phyloP scores from a whole-genome alignment of 495 filamentous ascomycete species.

The Margaritispora aquatica region DNA sequence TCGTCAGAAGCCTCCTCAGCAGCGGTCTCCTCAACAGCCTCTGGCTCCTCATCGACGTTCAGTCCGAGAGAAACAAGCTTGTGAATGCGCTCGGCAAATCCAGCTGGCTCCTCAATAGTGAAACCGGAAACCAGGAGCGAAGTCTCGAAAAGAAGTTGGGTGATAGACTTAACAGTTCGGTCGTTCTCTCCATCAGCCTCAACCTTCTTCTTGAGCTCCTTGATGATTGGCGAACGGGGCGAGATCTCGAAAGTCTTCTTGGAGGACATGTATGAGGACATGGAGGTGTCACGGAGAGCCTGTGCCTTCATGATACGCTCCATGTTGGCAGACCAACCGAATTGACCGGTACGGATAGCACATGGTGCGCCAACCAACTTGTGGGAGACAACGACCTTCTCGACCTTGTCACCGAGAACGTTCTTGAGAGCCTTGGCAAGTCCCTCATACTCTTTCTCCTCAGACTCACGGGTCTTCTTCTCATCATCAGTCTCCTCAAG shows the following conservation, averaged over 20 bases:
- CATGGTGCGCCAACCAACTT: slow-evolving; percentile 94
- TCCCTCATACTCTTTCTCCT: slow-evolving; percentile 95
- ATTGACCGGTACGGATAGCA: slow-evolving; percentile 98
- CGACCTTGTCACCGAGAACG: slow-evolving; percentile 97
- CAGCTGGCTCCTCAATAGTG: slow-evolving; percentile 97
- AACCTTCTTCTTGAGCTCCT: slow-evolving; percentile 98
- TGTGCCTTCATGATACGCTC: slow-evolving; percentile 99
- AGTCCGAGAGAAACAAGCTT: slow-evolving; percentile 94
- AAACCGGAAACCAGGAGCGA: slow-evolving; percentile 97
- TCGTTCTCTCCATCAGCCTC: slow-evolving; percentile 95
- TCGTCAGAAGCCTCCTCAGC: slow-evolving; percentile 47
- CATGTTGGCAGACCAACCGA: slow-evolving; percentile 99
- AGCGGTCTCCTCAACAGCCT: slow-evolving; percentile 58
- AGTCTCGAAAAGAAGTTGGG: slow-evolving; percentile 96
- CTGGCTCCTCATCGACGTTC: slow-evolving; percentile 90
- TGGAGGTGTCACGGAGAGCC: slow-evolving; percentile 98
- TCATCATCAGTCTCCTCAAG: slow-evolving; percentile 99
- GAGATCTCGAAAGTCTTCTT: slow-evolving; percentile 99
- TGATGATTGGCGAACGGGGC: slow-evolving; percentile 95
- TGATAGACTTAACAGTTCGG: slow-evolving; percentile 97
- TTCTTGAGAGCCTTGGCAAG: slow-evolving; percentile 97
- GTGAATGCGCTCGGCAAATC: slow-evolving; percentile 98
- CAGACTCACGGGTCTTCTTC: slow-evolving; percentile 91
- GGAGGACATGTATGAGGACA: slow-evolving; percentile 99
- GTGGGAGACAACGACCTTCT: slow-evolving; percentile 99